Evolutionary conservation across 176 grass and related monocot species (phyloP), one percentile per base, ranked within the genome.

Genomic region (Canna indica): DNA sequence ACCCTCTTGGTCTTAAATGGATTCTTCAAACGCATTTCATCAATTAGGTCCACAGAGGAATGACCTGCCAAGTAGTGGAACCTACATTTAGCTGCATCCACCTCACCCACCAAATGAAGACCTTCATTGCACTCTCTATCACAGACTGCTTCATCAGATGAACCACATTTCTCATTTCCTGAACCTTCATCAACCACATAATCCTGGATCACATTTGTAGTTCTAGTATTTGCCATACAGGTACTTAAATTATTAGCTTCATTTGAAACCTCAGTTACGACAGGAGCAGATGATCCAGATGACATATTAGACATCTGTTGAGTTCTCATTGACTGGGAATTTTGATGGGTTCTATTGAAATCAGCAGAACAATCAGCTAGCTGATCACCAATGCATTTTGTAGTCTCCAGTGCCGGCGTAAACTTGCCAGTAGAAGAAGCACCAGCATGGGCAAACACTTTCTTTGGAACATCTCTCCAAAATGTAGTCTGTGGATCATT

Each of bases 261-360:
- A 81, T 77, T 68, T 64, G 82, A 86, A 78, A 89, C 78, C 73
- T 90, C 85, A 73, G 88, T 90, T 75, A 97, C 48, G 35, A 85
- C 84, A 81, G 80, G 82, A 25, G 81, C 85, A 39, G 88, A 92
- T 20, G 84, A 92, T 45, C 79, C 88, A 79, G 82, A 97, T 83
- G 93, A 97, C 33, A 87, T 73, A 85, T 77, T 84, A 44, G 87
- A 75, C 28, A 78, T 83, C 18, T 71, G 58, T 41, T 83, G 65
- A 31, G 82, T 64, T 71, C 69, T 84, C 29, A 60, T 68, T n/a
- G 67, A 80, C 28, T 69, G 73, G 82, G 76, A 69, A 77, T 77
- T 76, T 85, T 35, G 73, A 68, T 54, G 50, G 27, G 66, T 33
- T 20, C 29, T 59, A 34, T 75, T 71, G 68, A 44, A 75, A 36